phyloP scores from a whole-genome alignment of 1,284 basidiomycete species.

The Cryptococcus sp. region DNA sequence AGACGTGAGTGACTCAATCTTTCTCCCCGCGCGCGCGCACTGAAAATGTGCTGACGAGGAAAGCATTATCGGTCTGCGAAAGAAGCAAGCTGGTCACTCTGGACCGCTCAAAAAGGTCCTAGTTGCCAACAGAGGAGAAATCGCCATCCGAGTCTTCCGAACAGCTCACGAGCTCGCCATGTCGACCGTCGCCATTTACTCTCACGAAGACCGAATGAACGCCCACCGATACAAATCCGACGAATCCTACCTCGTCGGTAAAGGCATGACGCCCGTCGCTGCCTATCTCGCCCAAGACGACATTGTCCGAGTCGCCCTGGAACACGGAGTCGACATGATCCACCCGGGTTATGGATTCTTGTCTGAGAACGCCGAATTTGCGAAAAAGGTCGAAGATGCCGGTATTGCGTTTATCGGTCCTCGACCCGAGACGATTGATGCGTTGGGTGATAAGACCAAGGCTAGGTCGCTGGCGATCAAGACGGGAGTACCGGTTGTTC shows the following conservation, averaged over 20 bases:
- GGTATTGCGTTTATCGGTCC: constrained; percentile 97
- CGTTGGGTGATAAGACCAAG: constrained; percentile 98
- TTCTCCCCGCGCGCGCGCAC: background rate
- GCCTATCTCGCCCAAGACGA: constrained; percentile 98
- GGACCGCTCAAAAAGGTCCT: constrained; percentile 89
- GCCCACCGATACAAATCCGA: constrained; percentile 99
- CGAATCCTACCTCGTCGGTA: constrained; percentile 97
- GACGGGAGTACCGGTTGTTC: constrained; percentile 89
- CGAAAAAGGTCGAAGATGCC: constrained; percentile 92
- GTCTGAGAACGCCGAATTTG: constrained; percentile 93
- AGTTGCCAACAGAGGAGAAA: constrained; percentile 97
- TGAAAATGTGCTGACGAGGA: constrained; percentile 40
- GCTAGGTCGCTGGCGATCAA: constrained; percentile 74
- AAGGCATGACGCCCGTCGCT: constrained; percentile 87
- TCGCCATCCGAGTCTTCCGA: constrained; percentile 97
- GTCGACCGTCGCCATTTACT: constrained; percentile 99
- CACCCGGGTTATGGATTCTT: constrained; percentile 98
- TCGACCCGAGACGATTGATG: constrained; percentile 92
- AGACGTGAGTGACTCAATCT: constrained; percentile 30
- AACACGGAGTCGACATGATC: constrained; percentile 99
- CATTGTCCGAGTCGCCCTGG: constrained; percentile 88
- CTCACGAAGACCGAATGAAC: constrained; percentile 90
- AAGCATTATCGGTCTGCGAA: constrained; percentile 83
- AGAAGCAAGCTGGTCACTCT: constrained; percentile 83
- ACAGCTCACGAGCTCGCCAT: constrained; percentile 98